Percentiles rank a stretch among this genome's conserved stretches.
These are phyloP conservation scores for Sugiyamaella castrensis DNA, from an alignment of 1,139 yeast genomes.

Conservation along the genomic window DNA sequence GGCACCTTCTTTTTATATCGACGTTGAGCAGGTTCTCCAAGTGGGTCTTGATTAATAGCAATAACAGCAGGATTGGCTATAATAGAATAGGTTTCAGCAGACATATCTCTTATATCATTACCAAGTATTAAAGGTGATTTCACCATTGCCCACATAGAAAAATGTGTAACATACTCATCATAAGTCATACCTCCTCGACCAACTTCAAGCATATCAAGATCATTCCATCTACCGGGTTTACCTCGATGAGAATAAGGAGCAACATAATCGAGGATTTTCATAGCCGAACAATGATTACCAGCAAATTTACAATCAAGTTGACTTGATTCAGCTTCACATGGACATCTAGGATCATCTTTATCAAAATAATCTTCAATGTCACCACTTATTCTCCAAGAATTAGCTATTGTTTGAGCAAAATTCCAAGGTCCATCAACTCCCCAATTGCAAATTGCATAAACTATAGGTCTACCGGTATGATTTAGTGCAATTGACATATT, in stretches of 20 bases:
- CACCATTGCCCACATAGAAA: constrained; percentile 35
- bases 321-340: constrained; percentile 25
- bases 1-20: constrained; percentile 21
- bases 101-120: constrained; percentile 29
- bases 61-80: constrained; percentile 30
- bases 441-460: constrained; percentile 37
- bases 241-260: constrained; percentile 30
- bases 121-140: constrained; percentile 36
- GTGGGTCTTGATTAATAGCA: constrained; percentile 33
- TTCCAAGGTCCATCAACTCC: constrained; percentile 34
- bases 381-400: constrained; percentile 36
- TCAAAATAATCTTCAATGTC: constrained; percentile 32
- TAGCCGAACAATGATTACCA: constrained; percentile 33
- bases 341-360: constrained; percentile 32
- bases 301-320: constrained; percentile 28
- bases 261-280: constrained; percentile 34
- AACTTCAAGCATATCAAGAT: constrained; percentile 35
- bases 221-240: constrained; percentile 34
- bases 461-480: constrained; percentile 33
- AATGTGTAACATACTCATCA: constrained; percentile 33
- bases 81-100: constrained; percentile 26
- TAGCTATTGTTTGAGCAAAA: constrained; percentile 34
- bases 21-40: constrained; percentile 26
- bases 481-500: constrained; percentile 34
- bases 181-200: constrained; percentile 35